Evolutionary conservation across 2,329 filamentous ascomycete genomes (phyloP).

Genomic region (Fusarium chlamydosporum): DNA sequence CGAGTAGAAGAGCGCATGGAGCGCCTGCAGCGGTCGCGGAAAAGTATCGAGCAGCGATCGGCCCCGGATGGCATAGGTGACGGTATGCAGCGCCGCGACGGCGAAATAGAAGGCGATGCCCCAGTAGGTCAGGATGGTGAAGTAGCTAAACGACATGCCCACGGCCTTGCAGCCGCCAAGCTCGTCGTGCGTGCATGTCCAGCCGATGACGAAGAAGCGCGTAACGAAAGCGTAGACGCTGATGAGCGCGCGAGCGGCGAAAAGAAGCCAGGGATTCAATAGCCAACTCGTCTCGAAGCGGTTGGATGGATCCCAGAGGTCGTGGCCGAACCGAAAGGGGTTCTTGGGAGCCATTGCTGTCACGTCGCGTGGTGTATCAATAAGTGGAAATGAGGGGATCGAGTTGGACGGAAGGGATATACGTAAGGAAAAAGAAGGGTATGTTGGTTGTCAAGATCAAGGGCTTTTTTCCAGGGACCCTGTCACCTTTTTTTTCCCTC

Average conservation of each 20-base stretch:
- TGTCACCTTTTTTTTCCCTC: conserved; percentile 15
- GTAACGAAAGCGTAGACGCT: conserved; percentile 78
- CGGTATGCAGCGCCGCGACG: conserved; percentile 76
- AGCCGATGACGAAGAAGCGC: conserved; percentile 78
- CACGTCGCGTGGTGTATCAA: background rate
- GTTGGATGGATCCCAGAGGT: conserved; percentile 69
- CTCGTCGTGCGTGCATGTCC: conserved; percentile 67
- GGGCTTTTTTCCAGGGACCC: conserved; percentile 8
- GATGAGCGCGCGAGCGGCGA: conserved; percentile 68
- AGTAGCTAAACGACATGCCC: conserved; percentile 79
- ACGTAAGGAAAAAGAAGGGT: background rate
- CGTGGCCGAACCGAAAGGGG: conserved; percentile 59
- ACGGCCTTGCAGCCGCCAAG: conserved; percentile 62
- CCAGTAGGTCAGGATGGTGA: conserved; percentile 87
- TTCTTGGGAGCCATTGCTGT: conserved; percentile 45
- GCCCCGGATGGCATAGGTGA: conserved; percentile 71
- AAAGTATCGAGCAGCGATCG: conserved; percentile 70
- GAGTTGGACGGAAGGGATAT: background rate
- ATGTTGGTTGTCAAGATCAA: conserved; percentile 2
- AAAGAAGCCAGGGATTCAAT: conserved; percentile 75
- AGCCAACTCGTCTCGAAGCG: conserved; percentile 87
- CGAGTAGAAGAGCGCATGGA: conserved; percentile 76
- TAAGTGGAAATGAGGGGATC: background rate
- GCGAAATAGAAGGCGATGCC: conserved; percentile 84
- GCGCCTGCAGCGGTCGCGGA: conserved; percentile 72